phyloP scores from a whole-genome alignment of 2,329 filamentous ascomycete species.

The Cladosporium velox region DNA sequence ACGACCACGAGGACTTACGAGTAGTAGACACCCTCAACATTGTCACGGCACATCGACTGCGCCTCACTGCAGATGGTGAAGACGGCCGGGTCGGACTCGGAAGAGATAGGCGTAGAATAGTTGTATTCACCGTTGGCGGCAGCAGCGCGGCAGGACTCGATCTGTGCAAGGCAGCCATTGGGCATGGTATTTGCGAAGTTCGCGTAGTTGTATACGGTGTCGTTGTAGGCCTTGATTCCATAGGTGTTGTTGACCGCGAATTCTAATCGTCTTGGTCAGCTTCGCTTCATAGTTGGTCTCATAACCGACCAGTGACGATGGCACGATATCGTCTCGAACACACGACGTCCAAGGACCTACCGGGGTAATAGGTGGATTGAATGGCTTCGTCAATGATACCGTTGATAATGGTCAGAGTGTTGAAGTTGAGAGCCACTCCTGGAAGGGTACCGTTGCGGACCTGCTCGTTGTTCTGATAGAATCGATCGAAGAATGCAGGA shows the following conservation, averaged over 20 bases:
- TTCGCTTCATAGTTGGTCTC: neutral
- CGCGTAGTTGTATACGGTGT: constrained; percentile 61
- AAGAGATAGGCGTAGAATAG: constrained; percentile 19
- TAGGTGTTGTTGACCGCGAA: constrained; percentile 60
- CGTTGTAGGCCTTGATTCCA: constrained; percentile 57
- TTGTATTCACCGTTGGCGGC: constrained; percentile 38
- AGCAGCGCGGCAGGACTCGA: constrained; percentile 55
- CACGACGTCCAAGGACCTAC: neutral
- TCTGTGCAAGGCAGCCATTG: constrained; percentile 51
- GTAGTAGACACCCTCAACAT: constrained; percentile 61
- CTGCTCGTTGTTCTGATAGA: constrained; percentile 58
- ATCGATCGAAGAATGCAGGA: constrained; percentile 59
- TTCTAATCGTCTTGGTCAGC: constrained; percentile 34
- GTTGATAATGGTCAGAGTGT: constrained; percentile 56
- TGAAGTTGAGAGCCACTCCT: constrained; percentile 50
- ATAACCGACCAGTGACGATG: neutral
- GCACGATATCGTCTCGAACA: neutral
- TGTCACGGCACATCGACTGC: constrained; percentile 55
- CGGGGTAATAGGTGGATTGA: constrained; percentile 52
- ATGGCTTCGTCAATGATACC: constrained; percentile 57
- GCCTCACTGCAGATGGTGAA: constrained; percentile 56
- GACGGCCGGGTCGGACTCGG: constrained; percentile 5
- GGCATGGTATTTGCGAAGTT: constrained; percentile 55
- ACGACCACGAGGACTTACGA: constrained; percentile 33
- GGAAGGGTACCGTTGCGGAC: constrained; percentile 52